Percentiles rank a stretch among this genome's conserved stretches.
phyloP scores from a whole-genome alignment of 768 basidiomycete species.

The Russula dissimulans region DNA sequence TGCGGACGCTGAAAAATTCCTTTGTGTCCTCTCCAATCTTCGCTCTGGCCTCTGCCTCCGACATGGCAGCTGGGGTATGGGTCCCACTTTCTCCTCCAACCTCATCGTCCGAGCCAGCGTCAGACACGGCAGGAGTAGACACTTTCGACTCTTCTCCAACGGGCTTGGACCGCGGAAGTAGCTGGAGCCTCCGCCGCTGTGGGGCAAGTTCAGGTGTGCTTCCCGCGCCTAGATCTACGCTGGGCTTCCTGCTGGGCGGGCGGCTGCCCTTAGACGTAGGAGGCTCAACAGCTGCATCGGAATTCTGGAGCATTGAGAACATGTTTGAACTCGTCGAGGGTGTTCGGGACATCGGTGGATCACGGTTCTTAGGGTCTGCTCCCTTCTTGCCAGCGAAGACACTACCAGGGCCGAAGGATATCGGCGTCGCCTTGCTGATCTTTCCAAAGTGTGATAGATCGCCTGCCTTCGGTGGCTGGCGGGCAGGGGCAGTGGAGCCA shows the following conservation, averaged over 20 bases:
- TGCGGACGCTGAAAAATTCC: conserved; percentile 81
- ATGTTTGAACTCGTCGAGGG: conserved; percentile 67
- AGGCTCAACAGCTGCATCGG: conserved; percentile 46
- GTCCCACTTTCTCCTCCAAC: conserved; percentile 27
- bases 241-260: conserved; percentile 41
- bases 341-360: conserved; percentile 66
- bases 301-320: conserved; percentile 73
- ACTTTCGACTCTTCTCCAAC: conserved; percentile 34
- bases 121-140: conserved; percentile 39
- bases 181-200: conserved; percentile 62
- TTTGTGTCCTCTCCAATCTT: conserved; percentile 76
- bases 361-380: conserved; percentile 39
- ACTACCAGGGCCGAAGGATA: conserved; percentile 77
- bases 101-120: conserved; percentile 42
- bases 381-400: conserved; percentile 74
- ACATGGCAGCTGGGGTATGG: conserved; percentile 36
- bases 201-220: conserved; percentile 38
- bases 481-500: conserved; percentile 24
- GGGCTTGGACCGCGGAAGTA: conserved; percentile 73
- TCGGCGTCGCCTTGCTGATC: conserved; percentile 55
- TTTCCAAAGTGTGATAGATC: conserved; percentile 86
- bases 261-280: conserved; percentile 40
- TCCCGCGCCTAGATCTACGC: conserved; percentile 39
- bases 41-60: conserved; percentile 56
- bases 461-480: conserved; percentile 67